phyloP scores from a whole-genome alignment of 371 early-diverging fungal genomes.

The Rhizopus stolonifer region DNA sequence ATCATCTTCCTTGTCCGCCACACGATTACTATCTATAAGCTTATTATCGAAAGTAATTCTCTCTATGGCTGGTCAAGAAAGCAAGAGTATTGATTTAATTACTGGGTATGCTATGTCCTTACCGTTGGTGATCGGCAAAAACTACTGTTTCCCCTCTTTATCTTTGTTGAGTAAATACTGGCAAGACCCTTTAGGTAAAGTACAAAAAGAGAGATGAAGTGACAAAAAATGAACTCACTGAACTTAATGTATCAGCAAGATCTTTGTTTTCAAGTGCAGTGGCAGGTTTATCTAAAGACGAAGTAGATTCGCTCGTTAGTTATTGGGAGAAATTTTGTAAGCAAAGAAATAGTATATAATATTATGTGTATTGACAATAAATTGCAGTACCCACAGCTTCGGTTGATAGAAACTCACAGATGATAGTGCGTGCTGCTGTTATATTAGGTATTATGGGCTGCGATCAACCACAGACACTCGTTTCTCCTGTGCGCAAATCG shows the following conservation, averaged over 20 bases:
- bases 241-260: slow-evolving; percentile 25
- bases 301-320: slow-evolving; percentile 49
- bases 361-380: not conserved
- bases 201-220: not conserved
- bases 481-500: slow-evolving; percentile 48
- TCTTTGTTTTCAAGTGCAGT: slow-evolving; percentile 47
- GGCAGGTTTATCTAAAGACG: slow-evolving; percentile 42
- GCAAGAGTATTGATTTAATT: slow-evolving; percentile 44
- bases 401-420: slow-evolving; percentile 53
- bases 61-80: slow-evolving; percentile 48
- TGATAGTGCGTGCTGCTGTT: slow-evolving; percentile 70
- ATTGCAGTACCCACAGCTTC: slow-evolving; percentile 61
- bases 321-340: slow-evolving; percentile 68
- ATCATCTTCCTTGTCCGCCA: slow-evolving; percentile 64
- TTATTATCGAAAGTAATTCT: slow-evolving; percentile 55
- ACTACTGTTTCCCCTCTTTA: slow-evolving; percentile 68
- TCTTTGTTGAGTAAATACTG: slow-evolving; percentile 79
- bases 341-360: slow-evolving; percentile 6
- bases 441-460: slow-evolving; percentile 75
- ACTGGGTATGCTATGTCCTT: slow-evolving; percentile 54
- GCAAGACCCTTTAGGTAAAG: slow-evolving; percentile 78
- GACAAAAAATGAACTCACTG: not conserved
- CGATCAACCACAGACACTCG: slow-evolving; percentile 55
- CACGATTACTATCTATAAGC: slow-evolving; percentile 56
- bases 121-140: slow-evolving; percentile 51